Percentiles rank a stretch among this genome's conserved stretches.
Conservation (phyloP, 352 stramenopile genomes). For the Pythium insidiosum region DNA sequence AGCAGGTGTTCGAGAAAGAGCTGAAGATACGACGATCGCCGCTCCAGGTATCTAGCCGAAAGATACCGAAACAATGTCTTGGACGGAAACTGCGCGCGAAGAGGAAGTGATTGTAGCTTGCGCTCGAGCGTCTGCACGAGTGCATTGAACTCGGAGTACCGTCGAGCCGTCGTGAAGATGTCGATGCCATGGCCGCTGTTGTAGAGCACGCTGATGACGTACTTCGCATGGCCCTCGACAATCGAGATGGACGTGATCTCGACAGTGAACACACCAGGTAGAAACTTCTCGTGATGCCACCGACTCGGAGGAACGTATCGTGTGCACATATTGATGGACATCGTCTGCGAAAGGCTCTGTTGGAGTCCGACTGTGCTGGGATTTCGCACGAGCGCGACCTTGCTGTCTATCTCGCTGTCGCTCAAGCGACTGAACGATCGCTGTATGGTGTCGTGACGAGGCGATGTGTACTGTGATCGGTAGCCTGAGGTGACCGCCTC, state of each 20-base stretch:
- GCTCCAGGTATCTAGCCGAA: conserved; percentile 49
- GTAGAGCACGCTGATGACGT: conserved; percentile 57
- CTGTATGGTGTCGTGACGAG: conserved; percentile 14
- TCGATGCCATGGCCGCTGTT: conserved; percentile 29
- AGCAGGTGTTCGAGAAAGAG: conserved; percentile 56
- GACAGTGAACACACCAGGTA: conserved; percentile 54
- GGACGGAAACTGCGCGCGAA: conserved; percentile 43
- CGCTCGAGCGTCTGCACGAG: conserved; percentile 38
- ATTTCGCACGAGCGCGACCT: neutral
- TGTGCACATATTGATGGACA: conserved; percentile 38
- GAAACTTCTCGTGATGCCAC: conserved; percentile 37
- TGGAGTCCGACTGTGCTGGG: conserved; percentile 5
- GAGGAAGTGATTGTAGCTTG: conserved; percentile 42
- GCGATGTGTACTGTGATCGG: conserved; percentile 21
- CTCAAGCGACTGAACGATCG: conserved; percentile 20
- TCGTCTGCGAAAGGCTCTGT: too few relatives aligned
- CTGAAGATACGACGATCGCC: conserved; percentile 45
- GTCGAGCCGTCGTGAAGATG: conserved; percentile 39
- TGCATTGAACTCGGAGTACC: conserved; percentile 65
- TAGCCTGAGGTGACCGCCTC: conserved; percentile 25
- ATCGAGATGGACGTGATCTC: conserved; percentile 55
- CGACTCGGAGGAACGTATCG: conserved; percentile 42
- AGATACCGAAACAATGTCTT: conserved; percentile 70
- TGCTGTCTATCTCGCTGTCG: conserved; percentile 19
- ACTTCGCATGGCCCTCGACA: conserved; percentile 35